A percentile compares a stretch with the other conserved stretches of the same genome.
phyloP scores from a whole-genome alignment of 2,329 filamentous ascomycete genomes.

The Daldinia sp. region DNA sequence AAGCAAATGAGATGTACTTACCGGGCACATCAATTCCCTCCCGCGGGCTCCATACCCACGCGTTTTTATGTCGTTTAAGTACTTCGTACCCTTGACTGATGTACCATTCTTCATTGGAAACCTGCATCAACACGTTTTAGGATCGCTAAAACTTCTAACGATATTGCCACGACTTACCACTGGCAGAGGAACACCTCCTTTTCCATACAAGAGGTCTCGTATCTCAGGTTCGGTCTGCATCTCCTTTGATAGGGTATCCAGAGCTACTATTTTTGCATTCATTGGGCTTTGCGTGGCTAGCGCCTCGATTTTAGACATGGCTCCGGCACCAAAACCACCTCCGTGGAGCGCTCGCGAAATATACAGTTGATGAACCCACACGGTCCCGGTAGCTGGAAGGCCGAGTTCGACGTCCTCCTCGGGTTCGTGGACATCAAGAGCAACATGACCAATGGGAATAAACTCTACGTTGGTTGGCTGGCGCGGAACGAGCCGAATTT shows the following conservation, averaged over 20 bases:
- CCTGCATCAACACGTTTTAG: conserved; percentile 36
- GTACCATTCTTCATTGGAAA: conserved; percentile 50
- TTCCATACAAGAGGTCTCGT: conserved; percentile 46
- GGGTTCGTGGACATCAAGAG: conserved; percentile 52
- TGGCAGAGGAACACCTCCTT: conserved; percentile 47
- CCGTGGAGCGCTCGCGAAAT: conserved; percentile 56
- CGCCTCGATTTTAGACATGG: conserved; percentile 54
- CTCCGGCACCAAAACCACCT: conserved; percentile 53
- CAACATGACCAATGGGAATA: conserved; percentile 57
- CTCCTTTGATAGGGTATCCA: conserved; percentile 54
- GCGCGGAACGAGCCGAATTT: conserved; percentile 47
- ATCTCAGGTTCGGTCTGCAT: conserved; percentile 48
- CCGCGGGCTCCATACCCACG: conserved; percentile 35
- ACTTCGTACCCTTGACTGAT: conserved; percentile 45
- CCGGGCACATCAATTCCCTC: conserved; percentile 35
- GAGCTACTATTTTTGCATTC: conserved; percentile 51
- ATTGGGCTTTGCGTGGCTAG: conserved; percentile 51
- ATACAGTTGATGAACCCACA: conserved; percentile 58
- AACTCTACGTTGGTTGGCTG: conserved; percentile 51
- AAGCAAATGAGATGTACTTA: conserved; percentile 29
- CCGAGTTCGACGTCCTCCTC: conserved; percentile 51
- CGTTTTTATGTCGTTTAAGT: conserved; percentile 40
- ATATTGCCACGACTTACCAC: conserved; percentile 42
- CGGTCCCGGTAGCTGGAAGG: conserved; percentile 49
- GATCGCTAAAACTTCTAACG: conserved; percentile 13